These are phyloP conservation scores for Solanum gracilifrons DNA, from an alignment of 257 asterid species.

Conservation along the genomic window DNA sequence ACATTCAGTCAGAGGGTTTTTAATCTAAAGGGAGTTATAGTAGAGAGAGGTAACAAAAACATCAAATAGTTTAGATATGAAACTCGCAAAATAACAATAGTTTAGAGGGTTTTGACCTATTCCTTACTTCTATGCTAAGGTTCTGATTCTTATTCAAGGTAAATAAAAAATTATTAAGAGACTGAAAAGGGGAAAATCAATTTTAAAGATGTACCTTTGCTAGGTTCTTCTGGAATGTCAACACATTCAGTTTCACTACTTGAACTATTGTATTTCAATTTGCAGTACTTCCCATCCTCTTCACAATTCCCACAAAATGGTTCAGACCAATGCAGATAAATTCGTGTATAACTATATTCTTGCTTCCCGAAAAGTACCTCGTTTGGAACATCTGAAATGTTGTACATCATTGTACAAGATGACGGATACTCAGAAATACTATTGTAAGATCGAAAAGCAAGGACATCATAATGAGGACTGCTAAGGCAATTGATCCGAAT, in stretches of 20 bases:
- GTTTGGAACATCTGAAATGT: constrained; percentile 27
- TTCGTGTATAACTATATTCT: not conserved
- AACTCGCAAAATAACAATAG: not conserved
- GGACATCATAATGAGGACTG: constrained; percentile 19
- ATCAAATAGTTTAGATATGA: too few species aligned
- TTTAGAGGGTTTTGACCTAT: not conserved
- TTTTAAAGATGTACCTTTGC: not conserved
- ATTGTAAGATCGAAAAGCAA: constrained; percentile 16
- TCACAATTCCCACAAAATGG: constrained; percentile 58
- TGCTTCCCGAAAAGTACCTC: constrained; percentile 12
- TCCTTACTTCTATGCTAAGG: not conserved
- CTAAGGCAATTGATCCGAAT: constrained; percentile 33
- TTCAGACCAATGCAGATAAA: constrained; percentile 31
- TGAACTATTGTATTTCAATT: constrained; percentile 23
- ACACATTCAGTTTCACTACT: constrained; percentile 34
- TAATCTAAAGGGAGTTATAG: too few species aligned
- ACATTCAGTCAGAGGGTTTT: too few species aligned
- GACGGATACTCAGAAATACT: constrained; percentile 18
- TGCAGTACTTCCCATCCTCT: constrained; percentile 26
- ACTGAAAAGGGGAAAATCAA: not conserved
- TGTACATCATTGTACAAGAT: constrained; percentile 50
- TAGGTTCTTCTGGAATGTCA: constrained; percentile 19
- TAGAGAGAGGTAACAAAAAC: too few species aligned
- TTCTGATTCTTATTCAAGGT: not conserved
- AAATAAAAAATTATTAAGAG: not conserved